phyloP scores from a whole-genome alignment of 805 yeast species.

The Schwanniomyces occidentalis region DNA sequence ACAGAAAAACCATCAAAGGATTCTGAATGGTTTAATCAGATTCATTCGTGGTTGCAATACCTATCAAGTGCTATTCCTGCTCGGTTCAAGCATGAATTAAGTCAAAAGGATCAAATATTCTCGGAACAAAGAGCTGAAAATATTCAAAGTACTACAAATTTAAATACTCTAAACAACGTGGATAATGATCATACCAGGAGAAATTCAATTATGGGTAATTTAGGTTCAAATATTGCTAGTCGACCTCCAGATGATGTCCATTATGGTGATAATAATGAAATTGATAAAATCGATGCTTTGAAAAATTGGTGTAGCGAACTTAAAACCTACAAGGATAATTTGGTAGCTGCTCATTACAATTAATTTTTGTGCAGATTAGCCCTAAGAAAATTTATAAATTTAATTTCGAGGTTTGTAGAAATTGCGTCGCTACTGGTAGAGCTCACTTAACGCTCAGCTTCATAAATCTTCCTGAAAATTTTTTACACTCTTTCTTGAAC shows the following conservation, averaged over 20 bases:
- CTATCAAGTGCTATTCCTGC: slow-evolving; percentile 29
- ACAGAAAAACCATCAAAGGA: slow-evolving; percentile 6
- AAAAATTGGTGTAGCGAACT: slow-evolving; percentile 16
- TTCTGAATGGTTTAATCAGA: slow-evolving; percentile 7
- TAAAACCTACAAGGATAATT: slow-evolving; percentile 7
- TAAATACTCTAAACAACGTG: neutral
- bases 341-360: too few species aligned
- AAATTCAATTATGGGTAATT: neutral
- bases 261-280: slow-evolving; percentile 2
- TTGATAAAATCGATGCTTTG: slow-evolving; percentile 12
- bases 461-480: too few species aligned
- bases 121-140: slow-evolving; percentile 31
- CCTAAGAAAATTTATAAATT: too few species aligned
- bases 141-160: slow-evolving; percentile 1
- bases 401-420: too few species aligned
- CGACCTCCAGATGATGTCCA: neutral
- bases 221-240: neutral
- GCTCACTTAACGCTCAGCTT: too few species aligned
- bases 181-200: neutral
- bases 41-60: slow-evolving; percentile 13
- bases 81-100: slow-evolving; percentile 23
- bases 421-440: too few species aligned
- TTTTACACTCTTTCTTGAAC: too few species aligned
- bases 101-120: slow-evolving; percentile 38
- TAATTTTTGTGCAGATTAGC: too few species aligned